Conservation (phyloP, 2,329 filamentous ascomycete genomes). For the Fusarium sp. region DNA sequence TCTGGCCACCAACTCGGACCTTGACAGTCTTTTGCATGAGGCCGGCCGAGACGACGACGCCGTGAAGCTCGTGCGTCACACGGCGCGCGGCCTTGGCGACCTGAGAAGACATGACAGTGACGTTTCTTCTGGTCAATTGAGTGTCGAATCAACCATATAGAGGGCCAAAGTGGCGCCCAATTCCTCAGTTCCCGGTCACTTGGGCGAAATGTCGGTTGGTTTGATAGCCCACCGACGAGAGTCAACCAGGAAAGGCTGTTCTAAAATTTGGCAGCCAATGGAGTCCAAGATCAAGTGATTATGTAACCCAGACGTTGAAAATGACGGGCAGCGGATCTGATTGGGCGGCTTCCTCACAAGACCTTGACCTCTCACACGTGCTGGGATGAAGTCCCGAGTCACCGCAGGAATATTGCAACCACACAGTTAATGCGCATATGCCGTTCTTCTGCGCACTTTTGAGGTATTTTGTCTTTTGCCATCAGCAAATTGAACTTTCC, state of each 20-base stretch:
- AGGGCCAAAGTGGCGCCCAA: conserved; percentile 15
- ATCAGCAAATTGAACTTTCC: neutral
- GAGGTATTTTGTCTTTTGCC: neutral
- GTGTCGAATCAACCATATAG: conserved; percentile 1
- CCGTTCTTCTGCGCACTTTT: neutral
- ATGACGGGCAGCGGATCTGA: neutral
- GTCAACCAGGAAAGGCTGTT: conserved; percentile 30
- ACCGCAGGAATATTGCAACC: neutral
- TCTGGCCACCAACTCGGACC: conserved; percentile 79
- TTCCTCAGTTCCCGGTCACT: conserved; percentile 32
- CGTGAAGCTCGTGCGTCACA: conserved; percentile 69
- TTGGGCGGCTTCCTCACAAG: conserved; percentile 30
- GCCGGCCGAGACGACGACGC: conserved; percentile 84
- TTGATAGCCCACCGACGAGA: conserved; percentile 14
- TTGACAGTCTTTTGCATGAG: conserved; percentile 86
- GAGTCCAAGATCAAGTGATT: conserved; percentile 20
- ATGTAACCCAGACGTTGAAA: conserved; percentile 29
- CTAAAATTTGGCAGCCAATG: conserved; percentile 46
- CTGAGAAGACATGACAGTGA: conserved; percentile 56
- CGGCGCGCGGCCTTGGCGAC: conserved; percentile 60
- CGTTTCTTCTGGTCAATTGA: conserved; percentile 10
- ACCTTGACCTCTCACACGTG: conserved; percentile 24
- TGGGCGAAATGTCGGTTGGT: conserved; percentile 19
- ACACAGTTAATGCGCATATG: neutral
- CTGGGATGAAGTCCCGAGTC: neutral